Percentiles rank a stretch among this genome's conserved stretches.
Conservation (phyloP, 139 green algal genomes). For the Micromonas commoda region DNA sequence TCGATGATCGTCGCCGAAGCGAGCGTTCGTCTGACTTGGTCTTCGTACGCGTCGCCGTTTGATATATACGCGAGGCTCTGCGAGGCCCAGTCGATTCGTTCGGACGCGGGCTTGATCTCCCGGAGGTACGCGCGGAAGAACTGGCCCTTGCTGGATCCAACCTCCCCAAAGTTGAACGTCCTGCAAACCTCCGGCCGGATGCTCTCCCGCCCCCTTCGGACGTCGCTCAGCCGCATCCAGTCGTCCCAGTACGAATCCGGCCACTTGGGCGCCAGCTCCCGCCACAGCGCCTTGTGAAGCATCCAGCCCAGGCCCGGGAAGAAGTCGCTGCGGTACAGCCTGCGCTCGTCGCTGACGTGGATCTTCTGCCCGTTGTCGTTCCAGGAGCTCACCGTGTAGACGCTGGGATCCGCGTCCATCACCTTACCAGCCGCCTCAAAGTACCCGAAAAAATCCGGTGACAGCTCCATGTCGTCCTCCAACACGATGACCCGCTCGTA, state of each 20-base stretch:
- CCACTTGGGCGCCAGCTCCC: constrained; percentile 40
- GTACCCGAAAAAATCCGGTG: constrained; percentile 27
- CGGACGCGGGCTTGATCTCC: not conserved
- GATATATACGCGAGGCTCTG: not conserved
- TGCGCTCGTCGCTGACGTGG: constrained; percentile 34
- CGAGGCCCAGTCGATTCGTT: not conserved
- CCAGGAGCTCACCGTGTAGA: constrained; percentile 51
- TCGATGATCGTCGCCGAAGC: not conserved
- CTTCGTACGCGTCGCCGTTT: not conserved
- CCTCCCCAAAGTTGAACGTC: constrained; percentile 27
- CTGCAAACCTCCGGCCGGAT: constrained; percentile 22
- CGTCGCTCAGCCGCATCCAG: constrained; percentile 29
- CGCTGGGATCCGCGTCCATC: constrained; percentile 41
- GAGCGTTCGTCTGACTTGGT: not conserved
- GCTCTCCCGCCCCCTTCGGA: not conserved
- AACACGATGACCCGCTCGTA: constrained; percentile 20
- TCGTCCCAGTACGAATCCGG: constrained; percentile 47
- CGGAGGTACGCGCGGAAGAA: constrained; percentile 12
- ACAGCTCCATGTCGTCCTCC: constrained; percentile 29
- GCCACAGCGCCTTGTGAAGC: constrained; percentile 44
- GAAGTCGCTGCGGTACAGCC: constrained; percentile 47
- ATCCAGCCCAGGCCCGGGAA: constrained; percentile 58
- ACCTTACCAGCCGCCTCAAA: constrained; percentile 27
- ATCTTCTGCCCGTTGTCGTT: constrained; percentile 50
- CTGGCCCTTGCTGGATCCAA: constrained; percentile 7